phyloP scores from a whole-genome alignment of 179 eudicot genomes.

The Carnegiea gigantea region DNA sequence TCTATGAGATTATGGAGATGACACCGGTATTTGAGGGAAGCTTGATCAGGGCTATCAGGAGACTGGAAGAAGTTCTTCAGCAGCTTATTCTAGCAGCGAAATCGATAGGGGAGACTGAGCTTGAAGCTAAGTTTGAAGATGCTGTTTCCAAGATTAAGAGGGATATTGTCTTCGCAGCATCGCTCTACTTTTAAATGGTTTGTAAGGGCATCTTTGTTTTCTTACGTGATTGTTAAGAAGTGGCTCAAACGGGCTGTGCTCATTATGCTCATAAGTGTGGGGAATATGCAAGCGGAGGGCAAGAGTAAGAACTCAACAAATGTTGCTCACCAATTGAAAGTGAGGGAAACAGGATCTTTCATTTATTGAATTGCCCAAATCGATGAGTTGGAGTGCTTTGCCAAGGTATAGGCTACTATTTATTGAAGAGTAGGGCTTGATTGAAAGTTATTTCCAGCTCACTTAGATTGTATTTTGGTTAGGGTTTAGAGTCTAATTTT shows the following conservation, averaged over 20 bases:
- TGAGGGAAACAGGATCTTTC: neutral
- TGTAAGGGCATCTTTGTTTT: neutral
- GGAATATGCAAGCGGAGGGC: neutral
- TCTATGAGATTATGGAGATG: constrained; percentile 90
- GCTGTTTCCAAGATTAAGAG: constrained; percentile 89
- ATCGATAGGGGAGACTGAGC: constrained; percentile 86
- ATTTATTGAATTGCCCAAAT: neutral
- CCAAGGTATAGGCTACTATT: neutral
- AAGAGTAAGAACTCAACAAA: neutral
- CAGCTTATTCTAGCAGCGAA: constrained; percentile 90
- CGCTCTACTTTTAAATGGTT: constrained; percentile 60
- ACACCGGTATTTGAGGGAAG: constrained; percentile 92
- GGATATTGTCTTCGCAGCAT: constrained; percentile 97
- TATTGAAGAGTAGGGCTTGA: neutral
- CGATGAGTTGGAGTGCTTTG: neutral
- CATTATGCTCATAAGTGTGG: neutral
- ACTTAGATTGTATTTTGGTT: neutral
- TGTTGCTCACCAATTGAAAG: neutral
- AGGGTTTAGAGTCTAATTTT: neutral
- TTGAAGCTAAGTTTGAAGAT: constrained; percentile 79
- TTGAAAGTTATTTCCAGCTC: neutral
- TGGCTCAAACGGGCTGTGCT: neutral
- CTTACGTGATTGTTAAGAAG: neutral
- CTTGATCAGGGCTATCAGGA: constrained; percentile 91
- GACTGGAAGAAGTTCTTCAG: constrained; percentile 96